phyloP scores from a whole-genome alignment of 257 asterid genomes.

The Penstemon eatonii region DNA sequence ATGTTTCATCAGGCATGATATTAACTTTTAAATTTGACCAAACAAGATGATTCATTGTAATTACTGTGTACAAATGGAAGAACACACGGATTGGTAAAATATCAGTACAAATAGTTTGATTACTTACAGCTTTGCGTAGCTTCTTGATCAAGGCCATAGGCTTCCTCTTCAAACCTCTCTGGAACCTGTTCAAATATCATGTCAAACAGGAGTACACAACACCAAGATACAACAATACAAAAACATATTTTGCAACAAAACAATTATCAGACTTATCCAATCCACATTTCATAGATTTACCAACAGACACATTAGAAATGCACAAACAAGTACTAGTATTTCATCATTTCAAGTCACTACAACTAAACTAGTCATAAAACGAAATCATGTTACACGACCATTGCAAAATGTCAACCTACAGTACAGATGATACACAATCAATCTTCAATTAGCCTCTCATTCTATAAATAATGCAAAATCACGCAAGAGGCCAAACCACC shows the following conservation, averaged over 20 bases:
- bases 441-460: no score
- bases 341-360: not conserved
- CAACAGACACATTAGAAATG: not conserved
- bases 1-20: not conserved
- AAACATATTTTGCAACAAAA: not conserved
- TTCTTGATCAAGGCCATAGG: constrained; percentile 85
- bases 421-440: not conserved
- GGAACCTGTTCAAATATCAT: constrained; percentile 44
- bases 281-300: not conserved
- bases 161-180: constrained; percentile 83
- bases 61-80: not conserved
- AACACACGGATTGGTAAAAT: not conserved
- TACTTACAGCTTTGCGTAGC: constrained; percentile 68
- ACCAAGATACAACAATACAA: not conserved
- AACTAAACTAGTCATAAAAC: not conserved
- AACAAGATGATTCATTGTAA: not conserved
- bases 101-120: not conserved
- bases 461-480: not conserved
- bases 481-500: not conserved
- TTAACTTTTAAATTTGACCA: not conserved
- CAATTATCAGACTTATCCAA: not conserved
- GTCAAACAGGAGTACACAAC: not conserved
- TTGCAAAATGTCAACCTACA: not conserved
- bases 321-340: not conserved
- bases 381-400: not conserved